Conservation (phyloP, 2,329 filamentous ascomycete genomes). For the Monilinia vaccinii-corymbosi region DNA sequence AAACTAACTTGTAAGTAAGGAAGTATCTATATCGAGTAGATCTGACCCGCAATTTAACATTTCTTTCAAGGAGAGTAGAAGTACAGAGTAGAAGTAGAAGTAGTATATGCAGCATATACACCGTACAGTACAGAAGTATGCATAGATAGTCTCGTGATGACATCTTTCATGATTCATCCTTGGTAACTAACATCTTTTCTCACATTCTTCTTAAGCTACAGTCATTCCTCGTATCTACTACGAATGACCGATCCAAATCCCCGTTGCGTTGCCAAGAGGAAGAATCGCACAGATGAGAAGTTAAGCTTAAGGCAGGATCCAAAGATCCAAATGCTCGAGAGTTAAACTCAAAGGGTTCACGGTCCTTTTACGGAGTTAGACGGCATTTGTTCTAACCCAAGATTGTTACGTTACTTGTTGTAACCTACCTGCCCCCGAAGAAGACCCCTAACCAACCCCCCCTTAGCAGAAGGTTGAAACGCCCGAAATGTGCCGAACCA, state of each 20-base stretch:
- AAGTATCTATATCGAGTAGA: too few species aligned
- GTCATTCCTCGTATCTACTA: neutral
- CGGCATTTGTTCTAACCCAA: neutral
- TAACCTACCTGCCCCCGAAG: neutral
- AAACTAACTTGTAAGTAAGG: too few species aligned
- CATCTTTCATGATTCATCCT: neutral
- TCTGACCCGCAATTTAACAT: too few species aligned
- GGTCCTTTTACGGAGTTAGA: neutral
- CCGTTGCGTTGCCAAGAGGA: neutral
- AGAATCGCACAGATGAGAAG: neutral
- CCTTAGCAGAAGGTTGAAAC: neutral
- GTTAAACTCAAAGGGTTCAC: neutral
- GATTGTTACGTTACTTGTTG: neutral
- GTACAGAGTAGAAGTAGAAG: too few species aligned
- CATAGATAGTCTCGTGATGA: neutral
- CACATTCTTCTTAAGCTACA: too few species aligned
- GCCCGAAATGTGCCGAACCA: neutral
- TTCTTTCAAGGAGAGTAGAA: too few species aligned
- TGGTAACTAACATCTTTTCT: neutral
- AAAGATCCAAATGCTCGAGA: neutral
- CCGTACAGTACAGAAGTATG: too few species aligned
- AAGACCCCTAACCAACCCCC: neutral
- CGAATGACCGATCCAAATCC: neutral
- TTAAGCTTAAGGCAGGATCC: neutral
- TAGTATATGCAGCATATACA: too few species aligned